Evolutionary conservation across 1,139 yeast genomes (phyloP).

Genomic region (Debaryomyces nepalensis): DNA sequence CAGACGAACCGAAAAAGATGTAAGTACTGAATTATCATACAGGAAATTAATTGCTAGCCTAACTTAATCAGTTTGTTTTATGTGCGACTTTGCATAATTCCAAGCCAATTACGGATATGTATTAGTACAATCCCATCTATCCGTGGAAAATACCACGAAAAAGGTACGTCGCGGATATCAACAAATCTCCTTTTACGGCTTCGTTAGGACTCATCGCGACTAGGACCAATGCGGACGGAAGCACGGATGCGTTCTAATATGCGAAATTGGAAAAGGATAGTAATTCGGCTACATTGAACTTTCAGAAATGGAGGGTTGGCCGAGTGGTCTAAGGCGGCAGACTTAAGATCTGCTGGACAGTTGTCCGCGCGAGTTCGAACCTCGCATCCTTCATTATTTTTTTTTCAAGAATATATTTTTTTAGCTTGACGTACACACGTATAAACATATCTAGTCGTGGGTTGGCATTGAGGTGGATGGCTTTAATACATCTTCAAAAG

Average conservation of each 20-base stretch:
- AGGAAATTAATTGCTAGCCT: neutral
- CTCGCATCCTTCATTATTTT: slow-evolving; percentile 73
- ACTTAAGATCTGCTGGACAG: slow-evolving; percentile 48
- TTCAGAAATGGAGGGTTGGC: slow-evolving; percentile 50
- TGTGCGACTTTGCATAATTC: neutral
- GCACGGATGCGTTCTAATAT: too few species aligned
- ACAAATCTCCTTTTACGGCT: neutral
- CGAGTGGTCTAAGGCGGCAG: slow-evolving; percentile 61
- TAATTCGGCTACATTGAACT: neutral
- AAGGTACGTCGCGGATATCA: neutral
- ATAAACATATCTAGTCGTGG: slow-evolving; percentile 41
- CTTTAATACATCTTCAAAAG: slow-evolving; percentile 50
- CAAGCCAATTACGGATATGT: slow-evolving; percentile 1
- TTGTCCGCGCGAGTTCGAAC: slow-evolving; percentile 85
- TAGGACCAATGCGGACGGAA: too few species aligned
- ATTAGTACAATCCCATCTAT: neutral
- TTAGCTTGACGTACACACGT: too few species aligned
- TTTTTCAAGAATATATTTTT: slow-evolving; percentile 22
- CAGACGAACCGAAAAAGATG: neutral
- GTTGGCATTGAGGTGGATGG: slow-evolving; percentile 74
- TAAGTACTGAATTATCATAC: neutral
- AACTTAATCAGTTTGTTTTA: neutral
- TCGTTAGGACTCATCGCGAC: too few species aligned
- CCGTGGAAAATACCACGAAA: slow-evolving; percentile 3
- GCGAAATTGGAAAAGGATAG: neutral